A percentile compares a stretch with the other conserved stretches of the same genome.
These are phyloP conservation scores for Populus tomentosa DNA, from an alignment of 441 rosid genomes.

Conservation along the genomic window DNA sequence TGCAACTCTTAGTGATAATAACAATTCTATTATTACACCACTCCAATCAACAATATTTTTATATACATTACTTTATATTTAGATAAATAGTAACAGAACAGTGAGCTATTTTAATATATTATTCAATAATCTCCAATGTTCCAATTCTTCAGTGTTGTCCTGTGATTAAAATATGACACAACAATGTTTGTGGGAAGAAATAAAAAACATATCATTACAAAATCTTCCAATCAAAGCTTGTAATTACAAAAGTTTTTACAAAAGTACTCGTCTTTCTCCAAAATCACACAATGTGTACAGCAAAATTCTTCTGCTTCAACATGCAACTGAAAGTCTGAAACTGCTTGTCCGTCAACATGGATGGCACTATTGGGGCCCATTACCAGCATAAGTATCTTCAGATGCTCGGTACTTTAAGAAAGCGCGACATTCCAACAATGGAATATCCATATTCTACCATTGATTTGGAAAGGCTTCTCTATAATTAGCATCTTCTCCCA, in stretches of 20 bases:
- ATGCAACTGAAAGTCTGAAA: background rate
- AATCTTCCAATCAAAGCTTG: too few species aligned
- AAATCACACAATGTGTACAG: background rate
- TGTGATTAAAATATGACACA: background rate
- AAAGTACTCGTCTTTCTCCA: background rate
- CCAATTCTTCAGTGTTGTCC: background rate
- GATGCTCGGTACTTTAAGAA: background rate
- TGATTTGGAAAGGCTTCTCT: slow-evolving; percentile 83
- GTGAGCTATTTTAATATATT: too few species aligned
- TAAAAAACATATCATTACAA: background rate
- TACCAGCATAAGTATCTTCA: background rate
- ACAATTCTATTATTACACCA: rapidly evolving
- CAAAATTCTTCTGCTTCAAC: background rate
- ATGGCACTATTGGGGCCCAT: too few species aligned
- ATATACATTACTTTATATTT: too few species aligned
- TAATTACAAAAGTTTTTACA: background rate
- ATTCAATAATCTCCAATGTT: background rate
- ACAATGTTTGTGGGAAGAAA: background rate
- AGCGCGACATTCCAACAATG: background rate
- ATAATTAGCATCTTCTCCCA: slow-evolving; percentile 51
- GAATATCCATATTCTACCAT: slow-evolving; percentile 41
- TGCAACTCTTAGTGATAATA: rapidly evolving
- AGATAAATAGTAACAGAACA: too few species aligned
- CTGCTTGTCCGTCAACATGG: too few species aligned
- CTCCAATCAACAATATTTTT: rapidly evolving